Base-by-base conservation (phyloP, 2,329 filamentous ascomycete species). In the Stenocarpella maydis region DNA sequence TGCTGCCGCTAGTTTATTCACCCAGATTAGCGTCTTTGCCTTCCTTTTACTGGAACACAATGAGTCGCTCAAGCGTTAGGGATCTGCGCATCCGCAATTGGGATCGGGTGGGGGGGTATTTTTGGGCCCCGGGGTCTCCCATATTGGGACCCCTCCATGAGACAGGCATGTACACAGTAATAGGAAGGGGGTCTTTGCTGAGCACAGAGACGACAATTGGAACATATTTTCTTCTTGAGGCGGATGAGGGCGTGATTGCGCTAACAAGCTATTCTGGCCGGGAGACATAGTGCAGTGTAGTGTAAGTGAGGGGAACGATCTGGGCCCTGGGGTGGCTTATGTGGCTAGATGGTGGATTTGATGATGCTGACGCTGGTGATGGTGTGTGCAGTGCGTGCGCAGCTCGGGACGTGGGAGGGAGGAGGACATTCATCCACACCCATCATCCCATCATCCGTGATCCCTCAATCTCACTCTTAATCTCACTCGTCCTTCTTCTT, bases 11-110 rank as follows among this genome's bases (percentile, higher is more conserved):
- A 37, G 26, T 19, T 61, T 21, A 47, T 61, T 61, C 55, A 21
- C 55, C 41, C 55, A 61, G 41, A 47, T 61, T 61, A 61, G 58
- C 47, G 58, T 43, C 41, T 47, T 61, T 41, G 47, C 41, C 58
- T 26, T 47, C 47, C 58, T 41, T 61, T 61, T 34, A 61, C 58
- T 61, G 58, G 41, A 61, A 61, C 58, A 61, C 58, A 61, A 61
- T 24, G 41, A 43, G 41, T 47, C 58, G 58, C 28, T 61, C 58
- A 47, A 45, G 24, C 39, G 17, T 61, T 47, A 41, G 58, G 58
- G 58, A 47, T 47, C 58, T 61, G 58, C 41, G 41, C 41, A 61
- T 41, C 45, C 45, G 55, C 41, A 41, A 41, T 34, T 24, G 19
- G 5, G 19, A 31, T 19, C 21, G 55, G 41, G 26, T 6, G 17